Percentiles rank a stretch among this genome's conserved stretches.
These are phyloP conservation scores for Daldinia eschscholtzii DNA, from an alignment of 2,329 filamentous ascomycete genomes.

Conservation along the genomic window DNA sequence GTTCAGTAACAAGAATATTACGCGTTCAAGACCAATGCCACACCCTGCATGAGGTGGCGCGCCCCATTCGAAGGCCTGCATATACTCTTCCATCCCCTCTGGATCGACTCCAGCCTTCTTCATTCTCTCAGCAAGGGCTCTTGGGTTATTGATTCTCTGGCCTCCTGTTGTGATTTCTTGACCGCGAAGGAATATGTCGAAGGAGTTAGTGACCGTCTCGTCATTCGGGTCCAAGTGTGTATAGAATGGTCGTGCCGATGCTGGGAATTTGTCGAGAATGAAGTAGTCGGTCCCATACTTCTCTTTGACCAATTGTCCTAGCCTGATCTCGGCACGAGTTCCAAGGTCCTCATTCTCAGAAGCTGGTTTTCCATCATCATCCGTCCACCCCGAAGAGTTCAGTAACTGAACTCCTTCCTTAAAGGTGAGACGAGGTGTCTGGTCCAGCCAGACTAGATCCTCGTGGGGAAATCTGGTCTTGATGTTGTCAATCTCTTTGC, in stretches of 20 bases:
- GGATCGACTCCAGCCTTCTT: slow-evolving; percentile 79
- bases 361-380: slow-evolving; percentile 79
- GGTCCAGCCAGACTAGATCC: slow-evolving; percentile 86
- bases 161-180: slow-evolving; percentile 94
- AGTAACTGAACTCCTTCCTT: slow-evolving; percentile 83
- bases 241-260: slow-evolving; percentile 88
- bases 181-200: slow-evolving; percentile 93
- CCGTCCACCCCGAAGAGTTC: slow-evolving; percentile 79
- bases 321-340: slow-evolving; percentile 86
- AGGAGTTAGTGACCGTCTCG: slow-evolving; percentile 80
- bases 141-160: slow-evolving; percentile 88
- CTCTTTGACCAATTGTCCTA: slow-evolving; percentile 86
- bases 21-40: slow-evolving; percentile 89
- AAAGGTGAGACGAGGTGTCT: slow-evolving; percentile 87
- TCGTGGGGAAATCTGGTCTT: slow-evolving; percentile 88
- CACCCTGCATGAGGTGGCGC: slow-evolving; percentile 91
- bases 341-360: slow-evolving; percentile 83
- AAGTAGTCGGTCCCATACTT: slow-evolving; percentile 93
- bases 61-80: slow-evolving; percentile 88
- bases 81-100: slow-evolving; percentile 88
- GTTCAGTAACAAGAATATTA: slow-evolving; percentile 86
- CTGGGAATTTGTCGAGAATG: slow-evolving; percentile 92
- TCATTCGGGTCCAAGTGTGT: slow-evolving; percentile 79
- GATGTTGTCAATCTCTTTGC: slow-evolving; percentile 79
- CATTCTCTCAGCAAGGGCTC: slow-evolving; percentile 83